Conservation (phyloP, 768 basidiomycete species). For the Goffeauzyma gilvescens region DNA sequence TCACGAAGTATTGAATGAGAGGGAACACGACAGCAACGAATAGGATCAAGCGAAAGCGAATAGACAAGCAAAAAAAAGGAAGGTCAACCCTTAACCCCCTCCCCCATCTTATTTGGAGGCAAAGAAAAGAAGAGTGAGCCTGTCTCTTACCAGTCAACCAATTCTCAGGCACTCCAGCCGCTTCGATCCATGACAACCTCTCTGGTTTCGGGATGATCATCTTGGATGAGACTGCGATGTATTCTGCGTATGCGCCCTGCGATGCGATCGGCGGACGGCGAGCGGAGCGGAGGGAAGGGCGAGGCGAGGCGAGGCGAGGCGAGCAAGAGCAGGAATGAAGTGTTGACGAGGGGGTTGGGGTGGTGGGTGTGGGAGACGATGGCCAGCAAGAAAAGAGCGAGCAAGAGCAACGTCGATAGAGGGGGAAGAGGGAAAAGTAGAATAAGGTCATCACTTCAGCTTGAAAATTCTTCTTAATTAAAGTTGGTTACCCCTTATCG, state of each 20-base stretch:
- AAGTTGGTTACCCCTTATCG: too few species aligned
- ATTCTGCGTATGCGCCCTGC: constrained; percentile 87
- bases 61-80: not conserved
- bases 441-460: not conserved
- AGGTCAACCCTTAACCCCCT: not conserved
- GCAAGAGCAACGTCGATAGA: not conserved
- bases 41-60: not conserved
- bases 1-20: not conserved
- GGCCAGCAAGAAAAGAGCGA: not conserved
- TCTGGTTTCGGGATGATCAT: constrained; percentile 57
- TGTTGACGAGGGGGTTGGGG: too few species aligned
- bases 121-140: too few species aligned
- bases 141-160: constrained; percentile 57
- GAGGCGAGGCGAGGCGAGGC: too few species aligned
- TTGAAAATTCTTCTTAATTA: too few species aligned
- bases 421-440: constrained; percentile 1
- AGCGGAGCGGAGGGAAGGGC: too few species aligned
- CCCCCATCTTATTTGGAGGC: not conserved
- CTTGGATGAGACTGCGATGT: constrained; percentile 46
- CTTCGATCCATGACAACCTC: constrained; percentile 60
- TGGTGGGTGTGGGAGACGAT: too few species aligned
- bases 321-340: not conserved
- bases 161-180: constrained; percentile 71
- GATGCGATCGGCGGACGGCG: not conserved
- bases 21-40: not conserved